Percentiles rank a stretch among this genome's conserved stretches.
phyloP scores from a whole-genome alignment of 306 rosid genomes.

The Alnus rubra region DNA sequence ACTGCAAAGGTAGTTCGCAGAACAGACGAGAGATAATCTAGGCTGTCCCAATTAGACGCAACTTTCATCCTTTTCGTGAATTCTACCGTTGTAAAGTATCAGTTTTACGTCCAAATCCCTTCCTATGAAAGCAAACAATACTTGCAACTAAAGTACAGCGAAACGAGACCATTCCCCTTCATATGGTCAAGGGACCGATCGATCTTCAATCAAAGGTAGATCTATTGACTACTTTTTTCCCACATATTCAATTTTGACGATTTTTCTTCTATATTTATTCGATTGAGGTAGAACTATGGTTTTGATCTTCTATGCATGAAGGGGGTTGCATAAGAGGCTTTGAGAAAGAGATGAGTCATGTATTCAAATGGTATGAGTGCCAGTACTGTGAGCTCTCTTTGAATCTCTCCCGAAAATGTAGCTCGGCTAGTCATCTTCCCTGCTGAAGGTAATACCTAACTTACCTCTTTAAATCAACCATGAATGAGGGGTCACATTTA shows the following conservation, averaged over 20 bases:
- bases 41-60: too few relatives aligned
- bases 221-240: background rate
- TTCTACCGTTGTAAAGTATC: background rate
- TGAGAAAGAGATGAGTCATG: conserved; percentile 59
- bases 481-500: background rate
- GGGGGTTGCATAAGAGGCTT: conserved; percentile 1
- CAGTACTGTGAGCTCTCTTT: conserved; percentile 93
- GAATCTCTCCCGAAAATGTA: conserved; percentile 77
- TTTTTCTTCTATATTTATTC: background rate
- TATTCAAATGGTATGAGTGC: conserved; percentile 89
- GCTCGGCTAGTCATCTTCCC: conserved; percentile 54
- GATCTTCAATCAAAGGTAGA: background rate
- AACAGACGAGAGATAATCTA: too few relatives aligned
- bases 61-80: background rate
- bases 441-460: conserved; percentile 42
- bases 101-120: background rate
- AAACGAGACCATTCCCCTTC: background rate
- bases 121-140: background rate
- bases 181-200: conserved; percentile 4
- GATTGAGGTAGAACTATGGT: background rate
- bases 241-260: background rate
- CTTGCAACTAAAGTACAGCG: background rate
- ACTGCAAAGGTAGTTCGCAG: too few relatives aligned
- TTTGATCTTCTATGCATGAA: background rate
- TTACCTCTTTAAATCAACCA: background rate